Conservation (phyloP, 176 grass and related monocot genomes). For the Rhynchospora breviuscula region DNA sequence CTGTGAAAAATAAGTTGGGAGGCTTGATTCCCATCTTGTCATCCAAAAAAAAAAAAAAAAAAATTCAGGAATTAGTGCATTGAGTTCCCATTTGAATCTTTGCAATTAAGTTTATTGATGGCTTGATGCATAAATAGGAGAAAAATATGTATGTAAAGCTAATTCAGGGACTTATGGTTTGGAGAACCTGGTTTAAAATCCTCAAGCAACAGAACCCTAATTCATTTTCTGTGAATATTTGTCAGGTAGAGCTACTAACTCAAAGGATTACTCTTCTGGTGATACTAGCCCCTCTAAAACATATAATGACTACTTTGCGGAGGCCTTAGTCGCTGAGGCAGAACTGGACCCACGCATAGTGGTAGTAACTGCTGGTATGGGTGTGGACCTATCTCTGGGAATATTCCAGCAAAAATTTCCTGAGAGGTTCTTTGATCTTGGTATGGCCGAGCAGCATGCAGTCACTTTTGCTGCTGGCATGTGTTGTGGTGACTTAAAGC, state of each 20-base stretch:
- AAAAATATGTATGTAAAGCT: no score
- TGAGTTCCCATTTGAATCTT: no score
- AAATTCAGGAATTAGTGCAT: no score
- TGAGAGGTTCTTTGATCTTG: conserved; percentile 70
- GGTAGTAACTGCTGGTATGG: conserved; percentile 62
- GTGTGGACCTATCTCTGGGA: conserved; percentile 50
- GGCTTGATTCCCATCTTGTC: no score
- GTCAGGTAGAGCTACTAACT: neutral
- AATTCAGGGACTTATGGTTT: no score
- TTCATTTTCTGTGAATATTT: no score
- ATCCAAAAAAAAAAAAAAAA: no score
- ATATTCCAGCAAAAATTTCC: conserved; percentile 64
- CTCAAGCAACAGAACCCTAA: no score
- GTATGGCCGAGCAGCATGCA: conserved; percentile 71
- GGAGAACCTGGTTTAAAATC: no score
- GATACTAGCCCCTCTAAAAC: conserved; percentile 43
- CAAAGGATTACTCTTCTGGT: neutral
- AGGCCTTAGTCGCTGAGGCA: conserved; percentile 59
- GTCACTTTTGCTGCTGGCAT: conserved; percentile 73
- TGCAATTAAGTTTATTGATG: no score
- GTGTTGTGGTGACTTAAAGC: conserved; percentile 65
- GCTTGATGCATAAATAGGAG: no score
- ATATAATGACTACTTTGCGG: conserved; percentile 59
- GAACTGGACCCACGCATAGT: conserved; percentile 59
- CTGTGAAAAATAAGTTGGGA: no score